Evolutionary conservation across 805 yeast species (phyloP).

Genomic region (Candida ovalis): DNA sequence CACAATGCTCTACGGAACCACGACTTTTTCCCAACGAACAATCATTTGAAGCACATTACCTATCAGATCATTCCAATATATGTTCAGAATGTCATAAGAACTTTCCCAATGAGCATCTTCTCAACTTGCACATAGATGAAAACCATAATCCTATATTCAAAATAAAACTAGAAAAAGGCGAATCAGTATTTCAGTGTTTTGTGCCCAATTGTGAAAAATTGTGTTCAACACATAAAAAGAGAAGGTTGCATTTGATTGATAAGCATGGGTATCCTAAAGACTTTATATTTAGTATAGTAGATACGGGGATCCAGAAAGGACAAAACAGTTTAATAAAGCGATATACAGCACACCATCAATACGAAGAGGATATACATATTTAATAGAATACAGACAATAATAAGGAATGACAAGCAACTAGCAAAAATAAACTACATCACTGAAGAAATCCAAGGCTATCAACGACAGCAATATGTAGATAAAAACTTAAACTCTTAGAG

Average conservation of each 20-base stretch:
- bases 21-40: slow-evolving; percentile 5
- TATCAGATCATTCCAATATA: slow-evolving; percentile 23
- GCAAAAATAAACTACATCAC: too few species aligned
- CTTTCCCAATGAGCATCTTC: slow-evolving; percentile 40
- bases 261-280: slow-evolving; percentile 46
- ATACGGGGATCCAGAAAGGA: slow-evolving; percentile 20
- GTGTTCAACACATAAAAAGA: slow-evolving; percentile 36
- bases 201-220: slow-evolving; percentile 36
- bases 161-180: slow-evolving; percentile 37
- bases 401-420: neutral
- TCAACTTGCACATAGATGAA: slow-evolving; percentile 49
- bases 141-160: slow-evolving; percentile 46
- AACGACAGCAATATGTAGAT: too few species aligned
- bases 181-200: slow-evolving; percentile 40
- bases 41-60: slow-evolving; percentile 25
- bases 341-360: neutral
- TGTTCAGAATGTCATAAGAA: slow-evolving; percentile 37
- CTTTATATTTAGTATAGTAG: slow-evolving; percentile 28
- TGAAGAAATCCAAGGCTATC: too few species aligned
- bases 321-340: slow-evolving; percentile 22
- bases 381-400: neutral
- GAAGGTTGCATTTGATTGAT: slow-evolving; percentile 47
- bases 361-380: neutral
- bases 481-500: too few species aligned
- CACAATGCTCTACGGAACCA: slow-evolving; percentile 16